Evolutionary conservation across 163 green algal genomes (phyloP).

Genomic region (Coccomyxa subellipsoidea): DNA sequence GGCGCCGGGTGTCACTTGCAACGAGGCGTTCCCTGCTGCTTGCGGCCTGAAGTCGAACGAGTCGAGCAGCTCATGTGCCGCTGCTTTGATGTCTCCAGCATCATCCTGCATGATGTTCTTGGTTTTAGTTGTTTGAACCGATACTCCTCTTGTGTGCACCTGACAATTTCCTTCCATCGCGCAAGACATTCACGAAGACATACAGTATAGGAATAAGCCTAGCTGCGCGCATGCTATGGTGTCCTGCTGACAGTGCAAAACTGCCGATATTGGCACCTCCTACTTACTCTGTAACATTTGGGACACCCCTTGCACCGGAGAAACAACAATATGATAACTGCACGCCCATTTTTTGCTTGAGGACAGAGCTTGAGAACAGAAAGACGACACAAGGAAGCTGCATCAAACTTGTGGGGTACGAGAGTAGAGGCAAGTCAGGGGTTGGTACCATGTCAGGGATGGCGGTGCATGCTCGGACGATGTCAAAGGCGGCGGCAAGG

Average conservation of each 20-base stretch:
- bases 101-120: not conserved
- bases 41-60: no score
- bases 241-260: not conserved
- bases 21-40: no score
- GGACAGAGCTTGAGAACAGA: not conserved
- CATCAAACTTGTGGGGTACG: not conserved
- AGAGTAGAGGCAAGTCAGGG: not conserved
- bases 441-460: not conserved
- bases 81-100: not conserved
- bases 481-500: not conserved
- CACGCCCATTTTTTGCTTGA: not conserved
- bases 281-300: no score
- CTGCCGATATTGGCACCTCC: not conserved
- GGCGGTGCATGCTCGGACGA: not conserved
- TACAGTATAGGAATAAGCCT: not conserved
- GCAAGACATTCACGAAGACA: not conserved
- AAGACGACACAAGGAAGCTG: not conserved
- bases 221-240: not conserved
- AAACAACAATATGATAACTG: not conserved
- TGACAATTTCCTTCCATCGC: not conserved
- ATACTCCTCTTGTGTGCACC: not conserved
- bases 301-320: not conserved
- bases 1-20: no score
- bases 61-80: not conserved
- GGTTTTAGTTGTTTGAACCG: not conserved